These are phyloP conservation scores for Pichia phayaonensis DNA, from an alignment of 805 yeast genomes.

Conservation along the genomic window DNA sequence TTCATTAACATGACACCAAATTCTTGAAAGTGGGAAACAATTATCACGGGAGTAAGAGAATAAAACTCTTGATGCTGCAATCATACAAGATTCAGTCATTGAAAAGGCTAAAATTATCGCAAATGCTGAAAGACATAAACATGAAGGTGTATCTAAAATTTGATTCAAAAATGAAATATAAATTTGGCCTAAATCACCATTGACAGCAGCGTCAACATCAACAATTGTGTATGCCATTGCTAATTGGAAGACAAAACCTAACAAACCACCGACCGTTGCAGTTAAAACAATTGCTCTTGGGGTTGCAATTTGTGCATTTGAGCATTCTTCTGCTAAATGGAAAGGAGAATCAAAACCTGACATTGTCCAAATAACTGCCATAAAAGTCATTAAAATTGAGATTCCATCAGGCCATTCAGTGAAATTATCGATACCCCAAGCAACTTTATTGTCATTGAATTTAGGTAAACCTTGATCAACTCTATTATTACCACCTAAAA, in stretches of 20 bases:
- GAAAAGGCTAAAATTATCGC: constrained; percentile 37
- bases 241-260: constrained; percentile 51
- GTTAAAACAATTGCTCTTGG: constrained; percentile 64
- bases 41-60: constrained; percentile 65
- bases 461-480: constrained; percentile 32
- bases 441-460: constrained; percentile 40
- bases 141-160: constrained; percentile 35
- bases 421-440: constrained; percentile 50
- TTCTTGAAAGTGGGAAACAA: constrained; percentile 49
- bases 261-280: constrained; percentile 43
- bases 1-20: constrained; percentile 43
- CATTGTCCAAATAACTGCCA: constrained; percentile 67
- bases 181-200: constrained; percentile 50
- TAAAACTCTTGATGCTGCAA: constrained; percentile 60
- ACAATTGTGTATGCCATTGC: constrained; percentile 57
- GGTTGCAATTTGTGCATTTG: constrained; percentile 55
- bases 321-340: constrained; percentile 66
- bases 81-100: constrained; percentile 54
- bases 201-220: constrained; percentile 38
- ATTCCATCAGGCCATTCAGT: constrained; percentile 62
- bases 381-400: constrained; percentile 46
- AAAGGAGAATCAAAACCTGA: constrained; percentile 71
- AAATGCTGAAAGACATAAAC: constrained; percentile 35
- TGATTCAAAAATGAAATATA: constrained; percentile 49
- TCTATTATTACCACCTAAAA: constrained; percentile 43